phyloP scores from a whole-genome alignment of 2,329 filamentous ascomycete genomes.

The Cercospora citrullina region DNA sequence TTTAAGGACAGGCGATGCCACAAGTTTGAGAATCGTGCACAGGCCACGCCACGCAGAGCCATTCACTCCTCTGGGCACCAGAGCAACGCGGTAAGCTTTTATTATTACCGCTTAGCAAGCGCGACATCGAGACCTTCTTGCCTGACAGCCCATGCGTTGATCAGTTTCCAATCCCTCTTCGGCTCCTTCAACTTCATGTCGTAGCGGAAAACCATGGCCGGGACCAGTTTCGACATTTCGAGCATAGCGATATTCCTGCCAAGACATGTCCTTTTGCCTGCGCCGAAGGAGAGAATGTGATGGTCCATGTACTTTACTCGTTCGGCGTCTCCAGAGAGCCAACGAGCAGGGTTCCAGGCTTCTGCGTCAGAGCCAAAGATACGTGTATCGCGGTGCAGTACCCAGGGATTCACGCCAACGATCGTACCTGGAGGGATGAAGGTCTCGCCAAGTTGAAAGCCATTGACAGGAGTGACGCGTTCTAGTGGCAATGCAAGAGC shows the following conservation, averaged over 20 bases:
- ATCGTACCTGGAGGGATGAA: conserved; percentile 43
- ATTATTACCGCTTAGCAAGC: background rate
- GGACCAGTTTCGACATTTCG: conserved; percentile 26
- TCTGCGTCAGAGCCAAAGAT: conserved; percentile 42
- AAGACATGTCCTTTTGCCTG: conserved; percentile 25
- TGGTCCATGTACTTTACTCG: conserved; percentile 65
- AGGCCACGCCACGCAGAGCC: background rate
- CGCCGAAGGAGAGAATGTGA: conserved; percentile 53
- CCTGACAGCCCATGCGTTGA: conserved; percentile 18
- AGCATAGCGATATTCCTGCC: conserved; percentile 25
- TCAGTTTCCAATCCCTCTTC: conserved; percentile 13
- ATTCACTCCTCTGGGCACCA: background rate
- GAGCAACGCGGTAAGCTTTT: background rate
- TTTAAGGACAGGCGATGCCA: background rate
- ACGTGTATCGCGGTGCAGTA: conserved; percentile 43
- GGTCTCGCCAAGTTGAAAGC: conserved; percentile 23
- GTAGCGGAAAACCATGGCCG: conserved; percentile 20
- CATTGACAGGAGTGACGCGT: conserved; percentile 26
- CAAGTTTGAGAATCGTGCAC: background rate
- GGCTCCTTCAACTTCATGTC: conserved; percentile 19
- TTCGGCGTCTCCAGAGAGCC: conserved; percentile 49
- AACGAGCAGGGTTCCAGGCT: conserved; percentile 47
- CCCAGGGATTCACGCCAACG: conserved; percentile 49
- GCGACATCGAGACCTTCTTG: conserved; percentile 21
- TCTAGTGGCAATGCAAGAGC: conserved; percentile 29